Evolutionary conservation across 2,329 filamentous ascomycete genomes (phyloP).

Genomic region (Alternaria sp.): DNA sequence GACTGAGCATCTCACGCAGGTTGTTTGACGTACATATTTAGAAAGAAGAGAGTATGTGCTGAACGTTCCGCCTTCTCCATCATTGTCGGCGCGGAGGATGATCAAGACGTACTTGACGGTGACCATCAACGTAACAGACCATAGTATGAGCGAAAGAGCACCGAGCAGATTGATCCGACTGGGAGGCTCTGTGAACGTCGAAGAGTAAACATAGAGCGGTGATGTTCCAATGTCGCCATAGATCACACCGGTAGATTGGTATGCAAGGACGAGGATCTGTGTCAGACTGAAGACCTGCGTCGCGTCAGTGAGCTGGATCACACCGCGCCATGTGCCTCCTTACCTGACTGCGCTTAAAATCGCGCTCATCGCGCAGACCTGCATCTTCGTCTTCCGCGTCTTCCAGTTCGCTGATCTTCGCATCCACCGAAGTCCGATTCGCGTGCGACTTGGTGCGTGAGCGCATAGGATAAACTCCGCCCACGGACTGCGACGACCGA

Average conservation of each 20-base stretch:
- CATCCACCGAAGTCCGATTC: slow-evolving; percentile 61
- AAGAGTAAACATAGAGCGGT: slow-evolving; percentile 74
- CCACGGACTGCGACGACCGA: slow-evolving; percentile 20
- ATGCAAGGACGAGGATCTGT: slow-evolving; percentile 53
- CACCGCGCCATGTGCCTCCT: background rate
- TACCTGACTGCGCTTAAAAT: slow-evolving; percentile 43
- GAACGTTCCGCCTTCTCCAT: slow-evolving; percentile 75
- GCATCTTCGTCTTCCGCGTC: slow-evolving; percentile 41
- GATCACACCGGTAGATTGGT: slow-evolving; percentile 70
- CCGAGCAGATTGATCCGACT: slow-evolving; percentile 66
- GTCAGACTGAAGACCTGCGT: slow-evolving; percentile 35
- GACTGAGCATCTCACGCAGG: background rate
- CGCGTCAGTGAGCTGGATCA: slow-evolving; percentile 14
- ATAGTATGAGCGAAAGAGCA: slow-evolving; percentile 71
- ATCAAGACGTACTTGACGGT: slow-evolving; percentile 73
- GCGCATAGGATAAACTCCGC: slow-evolving; percentile 36
- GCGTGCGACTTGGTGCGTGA: slow-evolving; percentile 24
- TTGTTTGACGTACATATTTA: slow-evolving; percentile 51
- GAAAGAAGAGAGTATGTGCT: slow-evolving; percentile 70
- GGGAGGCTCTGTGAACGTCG: slow-evolving; percentile 63
- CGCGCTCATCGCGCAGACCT: slow-evolving; percentile 38
- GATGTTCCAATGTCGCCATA: slow-evolving; percentile 73
- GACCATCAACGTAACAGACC: slow-evolving; percentile 72
- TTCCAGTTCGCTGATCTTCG: slow-evolving; percentile 60
- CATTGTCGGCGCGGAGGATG: slow-evolving; percentile 70